Conservation (phyloP, 75 land plant genomes). For the Adiantum capillusveneris region DNA sequence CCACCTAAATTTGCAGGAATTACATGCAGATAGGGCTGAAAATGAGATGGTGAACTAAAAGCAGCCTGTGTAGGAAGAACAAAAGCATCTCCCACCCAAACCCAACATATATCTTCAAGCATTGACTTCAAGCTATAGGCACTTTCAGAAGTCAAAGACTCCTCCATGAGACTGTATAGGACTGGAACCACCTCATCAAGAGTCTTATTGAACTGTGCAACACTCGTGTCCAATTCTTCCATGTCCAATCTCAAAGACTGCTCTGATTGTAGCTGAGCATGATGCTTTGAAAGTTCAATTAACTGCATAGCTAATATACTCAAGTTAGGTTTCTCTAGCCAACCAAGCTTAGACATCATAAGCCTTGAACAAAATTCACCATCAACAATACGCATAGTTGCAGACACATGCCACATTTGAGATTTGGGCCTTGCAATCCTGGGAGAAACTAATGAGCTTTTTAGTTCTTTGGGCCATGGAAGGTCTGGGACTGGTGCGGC, state of each 20-base stretch:
- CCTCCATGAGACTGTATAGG: conserved; percentile 56
- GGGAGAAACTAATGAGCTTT: conserved; percentile 48
- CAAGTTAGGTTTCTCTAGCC: conserved; percentile 45
- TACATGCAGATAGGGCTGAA: conserved; percentile 74
- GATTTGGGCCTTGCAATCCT: conserved; percentile 61
- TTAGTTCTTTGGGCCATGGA: conserved; percentile 57
- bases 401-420: conserved; percentile 89
- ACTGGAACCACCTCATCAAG: conserved; percentile 33
- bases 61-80: conserved; percentile 61
- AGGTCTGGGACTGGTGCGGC: conserved; percentile 47
- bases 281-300: conserved; percentile 49
- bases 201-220: conserved; percentile 2
- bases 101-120: conserved; percentile 60
- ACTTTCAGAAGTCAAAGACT: conserved; percentile 45
- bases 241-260: background rate
- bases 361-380: conserved; percentile 52
- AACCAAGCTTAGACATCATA: conserved; percentile 65
- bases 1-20: conserved; percentile 72
- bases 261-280: background rate
- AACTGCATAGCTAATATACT: conserved; percentile 54
- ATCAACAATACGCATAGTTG: conserved; percentile 67
- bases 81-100: conserved; percentile 92
- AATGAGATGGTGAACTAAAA: conserved; percentile 90
- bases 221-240: background rate
- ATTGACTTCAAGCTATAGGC: conserved; percentile 37